Percentiles rank a stretch among this genome's conserved stretches.
Evolutionary conservation across 345 rosid species (phyloP).

Genomic region (Limnanthes douglasii): DNA sequence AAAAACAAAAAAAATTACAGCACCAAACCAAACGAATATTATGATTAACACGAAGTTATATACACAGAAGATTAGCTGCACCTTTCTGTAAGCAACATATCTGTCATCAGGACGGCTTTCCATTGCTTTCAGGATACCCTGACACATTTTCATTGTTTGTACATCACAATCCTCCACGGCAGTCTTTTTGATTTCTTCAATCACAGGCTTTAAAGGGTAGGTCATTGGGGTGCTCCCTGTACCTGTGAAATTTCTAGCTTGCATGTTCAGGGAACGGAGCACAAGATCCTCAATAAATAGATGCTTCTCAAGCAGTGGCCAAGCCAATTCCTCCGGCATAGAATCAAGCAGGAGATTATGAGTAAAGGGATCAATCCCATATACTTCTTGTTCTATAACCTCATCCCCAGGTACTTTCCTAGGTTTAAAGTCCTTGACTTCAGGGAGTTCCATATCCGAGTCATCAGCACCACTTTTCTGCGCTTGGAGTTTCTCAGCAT

Average conservation of each 20-base stretch:
- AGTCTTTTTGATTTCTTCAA: constrained; percentile 65
- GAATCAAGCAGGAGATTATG: constrained; percentile 97
- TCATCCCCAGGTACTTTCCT: constrained; percentile 80
- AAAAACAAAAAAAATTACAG: constrained; percentile 11
- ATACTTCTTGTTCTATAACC: constrained; percentile 97
- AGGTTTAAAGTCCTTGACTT: constrained; percentile 92
- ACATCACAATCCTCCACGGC: constrained; percentile 60
- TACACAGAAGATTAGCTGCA: constrained; percentile 11
- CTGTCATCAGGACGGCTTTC: constrained; percentile 81
- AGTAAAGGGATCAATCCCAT: constrained; percentile 97
- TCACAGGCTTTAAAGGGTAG: constrained; percentile 58
- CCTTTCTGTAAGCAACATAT: constrained; percentile 97
- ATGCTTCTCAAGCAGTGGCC: constrained; percentile 71
- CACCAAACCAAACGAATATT: not conserved
- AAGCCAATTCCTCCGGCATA: constrained; percentile 83
- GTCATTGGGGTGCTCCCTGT: constrained; percentile 88
- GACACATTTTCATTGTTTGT: constrained; percentile 54
- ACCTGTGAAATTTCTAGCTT: constrained; percentile 80
- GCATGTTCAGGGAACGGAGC: constrained; percentile 69
- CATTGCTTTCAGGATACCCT: constrained; percentile 69
- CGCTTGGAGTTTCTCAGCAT: constrained; percentile 81
- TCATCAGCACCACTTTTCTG: constrained; percentile 86
- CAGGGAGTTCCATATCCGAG: constrained; percentile 99
- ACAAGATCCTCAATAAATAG: constrained; percentile 75
- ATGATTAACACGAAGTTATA: constrained; percentile 1